Conservation (phyloP, 331 rosid species). For the Acacia concinna region DNA sequence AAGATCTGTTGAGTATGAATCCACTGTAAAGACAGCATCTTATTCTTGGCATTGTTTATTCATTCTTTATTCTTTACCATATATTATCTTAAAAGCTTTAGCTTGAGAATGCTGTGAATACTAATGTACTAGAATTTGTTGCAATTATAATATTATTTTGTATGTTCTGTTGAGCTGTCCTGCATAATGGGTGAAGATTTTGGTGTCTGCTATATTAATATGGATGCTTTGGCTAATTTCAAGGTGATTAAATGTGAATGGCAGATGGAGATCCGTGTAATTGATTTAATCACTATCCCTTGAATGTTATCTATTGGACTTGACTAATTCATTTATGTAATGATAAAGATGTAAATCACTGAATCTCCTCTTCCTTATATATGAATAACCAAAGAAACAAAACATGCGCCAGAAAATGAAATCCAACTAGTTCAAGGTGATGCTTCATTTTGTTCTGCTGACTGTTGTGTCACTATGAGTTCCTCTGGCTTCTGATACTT, state of each 20-base stretch:
- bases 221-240: conserved; percentile 25
- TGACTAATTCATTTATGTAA: neutral
- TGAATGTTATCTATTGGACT: neutral
- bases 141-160: neutral
- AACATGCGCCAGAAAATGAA: neutral
- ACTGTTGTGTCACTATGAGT: neutral
- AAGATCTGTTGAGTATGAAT: conserved; percentile 19
- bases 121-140: neutral
- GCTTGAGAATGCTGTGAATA: neutral
- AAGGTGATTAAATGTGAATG: conserved; percentile 1
- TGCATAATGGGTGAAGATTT: neutral
- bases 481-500: neutral
- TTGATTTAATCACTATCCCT: neutral
- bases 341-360: neutral
- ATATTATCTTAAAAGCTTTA: neutral
- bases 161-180: neutral
- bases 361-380: neutral
- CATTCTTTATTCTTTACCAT: neutral
- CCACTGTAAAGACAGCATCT: neutral
- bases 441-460: conserved; percentile 2
- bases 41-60: neutral
- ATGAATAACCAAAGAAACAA: neutral
- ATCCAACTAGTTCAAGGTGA: neutral
- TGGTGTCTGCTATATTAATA: neutral
- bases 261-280: neutral